phyloP scores from a whole-genome alignment of 495 filamentous ascomycete genomes.

The Immersiella caudata region DNA sequence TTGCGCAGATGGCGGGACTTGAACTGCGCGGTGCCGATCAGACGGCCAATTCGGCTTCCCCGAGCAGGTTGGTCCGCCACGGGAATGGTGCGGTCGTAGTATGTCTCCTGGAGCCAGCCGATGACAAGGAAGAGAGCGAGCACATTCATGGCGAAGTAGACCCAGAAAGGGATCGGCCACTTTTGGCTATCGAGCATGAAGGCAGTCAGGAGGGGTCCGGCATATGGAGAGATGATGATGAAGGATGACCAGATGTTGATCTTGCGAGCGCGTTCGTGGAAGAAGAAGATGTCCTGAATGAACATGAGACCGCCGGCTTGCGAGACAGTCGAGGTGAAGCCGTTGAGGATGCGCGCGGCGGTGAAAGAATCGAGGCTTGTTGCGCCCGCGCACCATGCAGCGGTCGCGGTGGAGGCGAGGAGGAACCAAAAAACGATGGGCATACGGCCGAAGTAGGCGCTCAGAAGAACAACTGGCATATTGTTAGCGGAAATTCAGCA shows the following conservation, averaged over 20 bases:
- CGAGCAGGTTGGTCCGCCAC: conserved; percentile 46
- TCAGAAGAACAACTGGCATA: conserved; percentile 50
- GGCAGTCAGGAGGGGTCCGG: conserved; percentile 61
- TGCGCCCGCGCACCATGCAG: conserved; percentile 57
- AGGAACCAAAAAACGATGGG: conserved; percentile 64
- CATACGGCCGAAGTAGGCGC: conserved; percentile 62
- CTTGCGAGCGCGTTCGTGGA: conserved; percentile 64
- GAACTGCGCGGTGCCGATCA: conserved; percentile 55
- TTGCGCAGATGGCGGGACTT: conserved; percentile 43
- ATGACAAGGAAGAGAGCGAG: conserved; percentile 52
- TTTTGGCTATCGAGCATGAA: conserved; percentile 56
- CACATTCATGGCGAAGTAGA: conserved; percentile 55
- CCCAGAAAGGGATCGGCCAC: conserved; percentile 59
- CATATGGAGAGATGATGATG: conserved; percentile 57
- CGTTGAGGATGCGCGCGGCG: conserved; percentile 62
- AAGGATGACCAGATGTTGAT: conserved; percentile 63
- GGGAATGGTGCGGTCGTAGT: conserved; percentile 57
- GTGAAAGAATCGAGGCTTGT: conserved; percentile 58
- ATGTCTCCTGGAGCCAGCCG: conserved; percentile 61
- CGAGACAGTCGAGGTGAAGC: conserved; percentile 62
- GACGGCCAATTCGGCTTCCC: conserved; percentile 41
- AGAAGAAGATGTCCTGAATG: conserved; percentile 68
- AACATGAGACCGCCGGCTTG: conserved; percentile 61
- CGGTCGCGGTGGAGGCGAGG: conserved; percentile 51
- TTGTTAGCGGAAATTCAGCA: no score